Percentiles rank a stretch among this genome's conserved stretches.
Conservation (phyloP, 768 basidiomycete genomes). For the Leccinum broughii region DNA sequence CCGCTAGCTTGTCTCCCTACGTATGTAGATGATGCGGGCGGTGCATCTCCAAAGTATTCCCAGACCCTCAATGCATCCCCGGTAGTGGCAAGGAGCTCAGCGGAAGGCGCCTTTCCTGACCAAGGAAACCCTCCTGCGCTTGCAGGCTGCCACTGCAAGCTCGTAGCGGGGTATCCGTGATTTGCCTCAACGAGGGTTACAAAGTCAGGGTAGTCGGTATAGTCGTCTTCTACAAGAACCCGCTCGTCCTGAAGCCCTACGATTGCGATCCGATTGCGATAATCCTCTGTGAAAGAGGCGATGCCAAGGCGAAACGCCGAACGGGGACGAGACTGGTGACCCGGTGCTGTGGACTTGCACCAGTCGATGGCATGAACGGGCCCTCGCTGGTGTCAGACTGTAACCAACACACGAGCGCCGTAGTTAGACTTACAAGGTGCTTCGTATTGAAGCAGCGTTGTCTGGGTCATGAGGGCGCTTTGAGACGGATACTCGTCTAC, state of each 20-base stretch:
- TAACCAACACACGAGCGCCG: not conserved
- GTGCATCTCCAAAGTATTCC: slow-evolving; percentile 77
- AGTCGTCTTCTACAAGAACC: slow-evolving; percentile 84
- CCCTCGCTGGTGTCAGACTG: slow-evolving; percentile 49
- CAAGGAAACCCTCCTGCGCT: slow-evolving; percentile 62
- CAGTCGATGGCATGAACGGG: slow-evolving; percentile 85
- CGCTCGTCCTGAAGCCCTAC: slow-evolving; percentile 82
- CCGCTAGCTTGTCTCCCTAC: slow-evolving; percentile 63
- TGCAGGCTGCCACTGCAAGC: slow-evolving; percentile 90
- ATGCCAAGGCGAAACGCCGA: slow-evolving; percentile 84
- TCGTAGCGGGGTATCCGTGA: slow-evolving; percentile 92
- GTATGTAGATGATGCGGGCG: slow-evolving; percentile 57
- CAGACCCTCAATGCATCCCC: slow-evolving; percentile 92
- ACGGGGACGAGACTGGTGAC: slow-evolving; percentile 69
- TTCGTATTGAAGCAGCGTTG: slow-evolving; percentile 77
- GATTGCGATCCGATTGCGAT: slow-evolving; percentile 77
- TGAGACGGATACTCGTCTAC: slow-evolving; percentile 6
- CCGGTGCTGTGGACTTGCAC: slow-evolving; percentile 79
- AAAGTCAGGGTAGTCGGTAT: slow-evolving; percentile 82
- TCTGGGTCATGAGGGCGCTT: slow-evolving; percentile 56
- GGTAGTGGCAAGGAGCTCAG: slow-evolving; percentile 90
- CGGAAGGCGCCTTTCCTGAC: slow-evolving; percentile 62
- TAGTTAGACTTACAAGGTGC: slow-evolving; percentile 68
- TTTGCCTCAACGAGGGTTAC: slow-evolving; percentile 79
- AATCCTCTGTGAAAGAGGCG: slow-evolving; percentile 84